Base-by-base conservation (phyloP, 129 eudicot species). In the Flaveria linearis region DNA sequence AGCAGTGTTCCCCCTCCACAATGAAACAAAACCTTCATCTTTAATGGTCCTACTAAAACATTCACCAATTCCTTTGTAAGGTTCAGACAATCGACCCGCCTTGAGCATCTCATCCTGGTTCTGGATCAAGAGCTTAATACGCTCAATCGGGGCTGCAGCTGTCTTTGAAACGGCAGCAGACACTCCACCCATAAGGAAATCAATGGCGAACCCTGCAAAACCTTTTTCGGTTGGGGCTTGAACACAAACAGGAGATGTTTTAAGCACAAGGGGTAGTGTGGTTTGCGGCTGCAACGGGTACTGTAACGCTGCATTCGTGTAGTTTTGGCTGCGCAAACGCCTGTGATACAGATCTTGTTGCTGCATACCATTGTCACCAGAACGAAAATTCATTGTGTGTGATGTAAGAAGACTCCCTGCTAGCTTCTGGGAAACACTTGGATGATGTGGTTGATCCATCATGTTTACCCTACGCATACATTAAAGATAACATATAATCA, bases 161-260 rank as follows among this genome's bases (percentile, higher is more conserved):
- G 92, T 85, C 64, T 89, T 87, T 5, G 92, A 89, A 1, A 85
- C 89, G 43, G 96, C 90, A 30, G 92, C 92, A 76, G 92, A 89
- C 26, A 88, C 90, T 42, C 93, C 90, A 9, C 93, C 92, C 92
- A 88, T 81, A 47, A 91, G 82, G 66, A 89, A 89, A 85, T 88
- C 92, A 65, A 85, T 79, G 75, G 83, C 30, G 16, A 91, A 87
- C 52, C 80, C 82, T 3, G 78, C 53, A n/a, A 76, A 52, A 33
- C 82, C 73, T 67, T 87, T 86, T 56, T 92, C 97, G 3, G 85
- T 28, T 18, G 93, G 86, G 68, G 93, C 87, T 18, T 77, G 86
- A 36, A 85, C 74, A 25, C 75, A 69, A 69, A 90, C 43, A 25
- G 86, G 85, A 42, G 80, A 76, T 12, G 62, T 28, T 61, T 81